These are phyloP conservation scores for Xylariaceae sp. DNA, from an alignment of 2,329 filamentous ascomycete species.

Conservation along the genomic window DNA sequence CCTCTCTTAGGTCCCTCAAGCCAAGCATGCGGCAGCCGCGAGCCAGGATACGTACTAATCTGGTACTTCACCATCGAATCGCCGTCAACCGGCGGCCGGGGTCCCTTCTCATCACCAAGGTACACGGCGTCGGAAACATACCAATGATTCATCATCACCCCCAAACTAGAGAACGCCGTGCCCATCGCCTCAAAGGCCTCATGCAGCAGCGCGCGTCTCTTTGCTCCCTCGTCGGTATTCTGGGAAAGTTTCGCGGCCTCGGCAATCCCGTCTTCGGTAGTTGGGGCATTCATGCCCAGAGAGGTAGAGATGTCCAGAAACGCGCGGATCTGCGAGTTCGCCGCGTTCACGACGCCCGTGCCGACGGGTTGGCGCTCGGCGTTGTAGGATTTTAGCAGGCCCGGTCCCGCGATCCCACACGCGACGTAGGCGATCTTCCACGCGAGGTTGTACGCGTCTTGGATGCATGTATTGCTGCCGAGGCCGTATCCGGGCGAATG, in stretches of 20 bases:
- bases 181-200: conserved; percentile 10
- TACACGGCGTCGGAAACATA: conserved; percentile 12
- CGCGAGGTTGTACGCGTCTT: conserved; percentile 16
- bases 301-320: conserved; percentile 13
- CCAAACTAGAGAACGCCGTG: conserved; percentile 11
- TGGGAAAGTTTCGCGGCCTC: conserved; percentile 5
- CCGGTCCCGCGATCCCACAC: conserved; percentile 11
- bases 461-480: conserved; percentile 13
- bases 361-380: conserved; percentile 14
- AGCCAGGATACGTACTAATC: conserved; percentile 13
- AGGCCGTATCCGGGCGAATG: conserved; percentile 14
- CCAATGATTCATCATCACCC: conserved; percentile 12
- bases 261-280: conserved; percentile 8
- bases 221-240: conserved; percentile 9
- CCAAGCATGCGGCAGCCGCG: conserved; percentile 16
- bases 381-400: conserved; percentile 9
- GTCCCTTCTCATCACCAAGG: conserved; percentile 8
- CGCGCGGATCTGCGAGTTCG: conserved; percentile 9
- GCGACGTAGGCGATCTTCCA: conserved; percentile 15
- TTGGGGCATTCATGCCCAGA: conserved; percentile 9
- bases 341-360: conserved; percentile 10
- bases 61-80: conserved; percentile 12
- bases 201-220: conserved; percentile 9
- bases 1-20: conserved; percentile 8
- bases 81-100: conserved; percentile 8